Conservation (phyloP, 2,329 filamentous ascomycete species). For the Alternaria novae-zelandiae region DNA sequence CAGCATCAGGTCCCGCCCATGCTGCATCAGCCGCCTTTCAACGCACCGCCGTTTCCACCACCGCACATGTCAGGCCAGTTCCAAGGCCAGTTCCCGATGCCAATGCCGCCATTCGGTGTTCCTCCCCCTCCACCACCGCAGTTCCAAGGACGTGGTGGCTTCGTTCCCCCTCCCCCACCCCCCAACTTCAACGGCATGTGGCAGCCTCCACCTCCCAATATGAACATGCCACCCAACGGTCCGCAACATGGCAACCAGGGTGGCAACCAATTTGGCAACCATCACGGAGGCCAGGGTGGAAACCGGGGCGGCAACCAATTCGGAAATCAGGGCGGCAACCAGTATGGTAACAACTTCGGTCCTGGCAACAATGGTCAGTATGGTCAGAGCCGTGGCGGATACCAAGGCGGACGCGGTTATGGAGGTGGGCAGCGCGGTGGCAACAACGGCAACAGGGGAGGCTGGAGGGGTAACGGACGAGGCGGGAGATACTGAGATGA, state of each 20-base stretch:
- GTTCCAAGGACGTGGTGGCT: conserved; percentile 21
- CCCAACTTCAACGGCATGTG: conserved; percentile 32
- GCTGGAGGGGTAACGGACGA: conserved; percentile 21
- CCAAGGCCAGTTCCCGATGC: conserved; percentile 24
- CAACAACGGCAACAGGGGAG: conserved; percentile 22
- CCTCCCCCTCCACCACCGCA: conserved; percentile 29
- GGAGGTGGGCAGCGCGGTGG: conserved; percentile 14
- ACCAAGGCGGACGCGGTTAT: conserved; percentile 20
- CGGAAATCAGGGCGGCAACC: conserved; percentile 3
- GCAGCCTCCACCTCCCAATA: conserved; percentile 27
- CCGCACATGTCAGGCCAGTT: conserved; percentile 24
- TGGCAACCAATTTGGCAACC: conserved; percentile 16
- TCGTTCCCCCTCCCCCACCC: conserved; percentile 34
- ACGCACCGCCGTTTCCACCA: conserved; percentile 27
- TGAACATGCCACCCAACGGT: conserved; percentile 21
- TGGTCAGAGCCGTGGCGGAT: conserved; percentile 15
- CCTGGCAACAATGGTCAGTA: conserved; percentile 15
- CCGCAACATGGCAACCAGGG: conserved; percentile 5
- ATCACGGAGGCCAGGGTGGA: conserved; percentile 12
- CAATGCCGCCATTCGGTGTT: conserved; percentile 22
- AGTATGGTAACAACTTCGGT: conserved; percentile 15
- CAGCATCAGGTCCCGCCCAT: conserved; percentile 12
- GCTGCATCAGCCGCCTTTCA: conserved; percentile 18
- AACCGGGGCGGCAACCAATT: conserved; percentile 14
- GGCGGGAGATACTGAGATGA: conserved; percentile 20